Conservation (phyloP, 352 stramenopile genomes). For the Thalassiosira sp. region DNA sequence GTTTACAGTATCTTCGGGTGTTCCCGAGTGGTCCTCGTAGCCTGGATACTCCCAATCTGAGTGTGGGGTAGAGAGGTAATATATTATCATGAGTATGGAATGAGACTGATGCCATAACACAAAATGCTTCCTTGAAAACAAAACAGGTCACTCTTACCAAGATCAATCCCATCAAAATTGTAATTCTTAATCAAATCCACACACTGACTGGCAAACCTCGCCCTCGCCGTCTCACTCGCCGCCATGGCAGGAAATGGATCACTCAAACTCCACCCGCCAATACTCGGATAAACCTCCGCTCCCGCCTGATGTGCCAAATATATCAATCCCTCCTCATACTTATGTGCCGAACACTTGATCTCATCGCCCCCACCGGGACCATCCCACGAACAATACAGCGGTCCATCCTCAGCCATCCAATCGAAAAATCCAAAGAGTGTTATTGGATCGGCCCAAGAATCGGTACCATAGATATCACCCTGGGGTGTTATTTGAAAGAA, state of each 20-base stretch:
- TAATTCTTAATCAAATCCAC: slow-evolving; percentile 23
- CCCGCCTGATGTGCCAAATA: slow-evolving; percentile 28
- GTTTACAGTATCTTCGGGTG: slow-evolving; percentile 16
- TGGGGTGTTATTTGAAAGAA: slow-evolving; percentile 30
- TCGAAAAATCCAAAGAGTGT: not conserved
- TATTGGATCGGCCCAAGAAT: slow-evolving; percentile 22
- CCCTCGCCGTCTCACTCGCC: not conserved
- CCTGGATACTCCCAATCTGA: slow-evolving; percentile 6
- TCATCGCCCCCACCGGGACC: not conserved
- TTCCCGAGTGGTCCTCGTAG: slow-evolving; percentile 6
- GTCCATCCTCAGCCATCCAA: not conserved
- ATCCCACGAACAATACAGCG: slow-evolving; percentile 28
- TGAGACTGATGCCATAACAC: not conserved
- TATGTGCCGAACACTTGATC: slow-evolving; percentile 10
- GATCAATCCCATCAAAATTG: slow-evolving; percentile 35
- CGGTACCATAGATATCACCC: slow-evolving; percentile 24
- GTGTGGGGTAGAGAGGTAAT: not conserved
- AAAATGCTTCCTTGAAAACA: not conserved
- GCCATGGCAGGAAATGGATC: slow-evolving; percentile 32
- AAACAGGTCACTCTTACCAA: slow-evolving; percentile 17
- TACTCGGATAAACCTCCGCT: slow-evolving; percentile 21
- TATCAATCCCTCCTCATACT: slow-evolving; percentile 34
- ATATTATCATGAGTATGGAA: not conserved
- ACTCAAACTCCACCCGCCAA: slow-evolving; percentile 33
- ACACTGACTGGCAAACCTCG: slow-evolving; percentile 27